Base-by-base conservation (phyloP, 2,329 filamentous ascomycete species). In the Fusarium oxysporum region DNA sequence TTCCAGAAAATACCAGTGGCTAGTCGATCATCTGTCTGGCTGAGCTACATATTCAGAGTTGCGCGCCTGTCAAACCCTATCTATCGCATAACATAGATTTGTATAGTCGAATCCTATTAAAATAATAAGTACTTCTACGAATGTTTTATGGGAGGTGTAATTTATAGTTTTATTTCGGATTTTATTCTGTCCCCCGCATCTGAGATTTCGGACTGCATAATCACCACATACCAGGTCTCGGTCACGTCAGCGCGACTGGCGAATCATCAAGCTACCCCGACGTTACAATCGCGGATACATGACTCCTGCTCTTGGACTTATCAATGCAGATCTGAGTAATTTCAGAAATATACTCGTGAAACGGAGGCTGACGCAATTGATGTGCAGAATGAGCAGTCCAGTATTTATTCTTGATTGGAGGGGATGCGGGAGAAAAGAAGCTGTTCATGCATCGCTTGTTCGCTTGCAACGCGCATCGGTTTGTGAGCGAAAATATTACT, bases 191-290 rank as follows among this genome's bases (percentile, higher is more conserved):
- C 0, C 1, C 3, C 51, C 37, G 37, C 0, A 5, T 3, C 0
- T 21, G 2, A 21, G 17, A 21, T 30, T 8, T 21, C 13, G 3
- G 2, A 12, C 5, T 12, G 1, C 7, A 1, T 23, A 11, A 73
- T 67, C 70, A 72, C 70, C 67, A 47, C 62, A 73, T 73, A 73
- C 58, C 0, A 44, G 66, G 66, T 61, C n/a, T 19, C 7, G 12
- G 66, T 73, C 71, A 73, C 70, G 70, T 73, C 71, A 73, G 23
- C 58, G 28, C 3, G 3, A 6, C 19, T 25, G 19, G 47, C 55
- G 47, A 35, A 45, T 17, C 37, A 65, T 5, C 28, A 48, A 14
- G 1, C 9, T 40, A 12, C 16, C 19, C 28, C 8, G 8, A 28
- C 7, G 13, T 62, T 21, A 21, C 44, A 55, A 23, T 38, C 43